Evolutionary conservation across 805 yeast genomes (phyloP).

Genomic region (Schizosaccharomyces japonicus): DNA sequence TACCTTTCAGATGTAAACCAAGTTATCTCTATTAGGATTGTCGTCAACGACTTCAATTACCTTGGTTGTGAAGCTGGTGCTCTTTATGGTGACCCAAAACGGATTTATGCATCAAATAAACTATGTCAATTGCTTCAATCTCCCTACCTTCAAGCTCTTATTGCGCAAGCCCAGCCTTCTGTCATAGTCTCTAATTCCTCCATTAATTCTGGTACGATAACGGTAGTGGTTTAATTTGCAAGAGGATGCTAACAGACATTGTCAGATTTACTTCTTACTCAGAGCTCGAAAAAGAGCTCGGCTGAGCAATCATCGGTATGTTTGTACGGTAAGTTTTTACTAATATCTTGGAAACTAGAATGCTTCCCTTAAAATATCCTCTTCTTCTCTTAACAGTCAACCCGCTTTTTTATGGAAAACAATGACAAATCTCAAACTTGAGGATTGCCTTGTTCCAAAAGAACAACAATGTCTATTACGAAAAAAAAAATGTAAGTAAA

Average conservation of each 20-base stretch:
- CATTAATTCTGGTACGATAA: neutral
- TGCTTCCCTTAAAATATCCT: no score
- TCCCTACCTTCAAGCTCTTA: neutral
- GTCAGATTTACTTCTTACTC: no score
- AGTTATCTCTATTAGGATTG: neutral
- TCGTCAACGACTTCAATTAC: neutral
- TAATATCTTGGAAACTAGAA: no score
- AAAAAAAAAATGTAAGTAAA: neutral
- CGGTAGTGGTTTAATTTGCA: neutral
- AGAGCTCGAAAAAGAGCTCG: no score
- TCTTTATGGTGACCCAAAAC: neutral
- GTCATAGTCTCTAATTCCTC: neutral
- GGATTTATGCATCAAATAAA: neutral
- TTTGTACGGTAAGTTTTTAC: no score
- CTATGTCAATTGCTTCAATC: neutral
- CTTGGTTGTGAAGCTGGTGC: neutral
- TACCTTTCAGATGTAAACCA: neutral
- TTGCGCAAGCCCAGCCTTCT: no score
- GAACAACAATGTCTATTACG: neutral
- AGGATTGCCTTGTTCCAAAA: neutral
- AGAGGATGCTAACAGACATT: no score
- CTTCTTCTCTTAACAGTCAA: no score
- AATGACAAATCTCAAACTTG: neutral
- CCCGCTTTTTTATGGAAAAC: neutral
- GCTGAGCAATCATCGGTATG: no score